Percentiles rank a stretch among this genome's conserved stretches.
Evolutionary conservation across 805 yeast genomes (phyloP).

Genomic region (Saccharomycopsis lassenensis): DNA sequence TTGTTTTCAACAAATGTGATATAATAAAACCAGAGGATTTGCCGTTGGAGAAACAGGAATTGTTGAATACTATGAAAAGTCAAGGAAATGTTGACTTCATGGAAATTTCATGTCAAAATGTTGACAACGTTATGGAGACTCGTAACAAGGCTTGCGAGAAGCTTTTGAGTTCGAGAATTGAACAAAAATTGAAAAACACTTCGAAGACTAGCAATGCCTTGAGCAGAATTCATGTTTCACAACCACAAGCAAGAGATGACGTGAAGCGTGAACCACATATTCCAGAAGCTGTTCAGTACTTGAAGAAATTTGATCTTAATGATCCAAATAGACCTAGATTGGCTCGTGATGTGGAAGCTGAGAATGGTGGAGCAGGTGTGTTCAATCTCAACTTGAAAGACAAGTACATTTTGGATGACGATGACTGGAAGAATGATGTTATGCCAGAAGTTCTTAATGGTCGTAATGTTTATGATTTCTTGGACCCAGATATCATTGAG

Average conservation of each 20-base stretch:
- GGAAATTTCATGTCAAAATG: conserved; percentile 88
- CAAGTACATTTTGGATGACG: conserved; percentile 84
- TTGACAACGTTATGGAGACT: conserved; percentile 90
- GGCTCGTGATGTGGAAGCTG: conserved; percentile 84
- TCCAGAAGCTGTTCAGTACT: conserved; percentile 59
- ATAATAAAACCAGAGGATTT: conserved; percentile 79
- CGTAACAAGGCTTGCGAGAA: conserved; percentile 97
- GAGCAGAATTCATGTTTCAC: conserved; percentile 91
- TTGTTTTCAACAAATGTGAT: conserved; percentile 92
- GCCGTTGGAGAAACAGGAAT: conserved; percentile 58
- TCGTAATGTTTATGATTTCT: conserved; percentile 91
- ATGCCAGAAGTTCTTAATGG: conserved; percentile 98
- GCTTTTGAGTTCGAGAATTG: conserved; percentile 88
- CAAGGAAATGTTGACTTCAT: conserved; percentile 82
- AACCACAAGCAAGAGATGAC: conserved; percentile 84
- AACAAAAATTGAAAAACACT: conserved; percentile 89
- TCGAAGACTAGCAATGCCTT: conserved; percentile 80
- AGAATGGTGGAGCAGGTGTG: conserved; percentile 98
- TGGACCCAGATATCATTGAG: conserved; percentile 90
- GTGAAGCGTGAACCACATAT: conserved; percentile 66
- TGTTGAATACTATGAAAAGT: conserved; percentile 53
- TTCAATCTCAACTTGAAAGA: conserved; percentile 89
- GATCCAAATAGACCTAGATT: conserved; percentile 77
- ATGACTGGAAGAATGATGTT: conserved; percentile 93
- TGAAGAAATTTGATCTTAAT: conserved; percentile 59